Conservation (phyloP, 352 stramenopile genomes). For the Pseudoperonospora humuli region DNA sequence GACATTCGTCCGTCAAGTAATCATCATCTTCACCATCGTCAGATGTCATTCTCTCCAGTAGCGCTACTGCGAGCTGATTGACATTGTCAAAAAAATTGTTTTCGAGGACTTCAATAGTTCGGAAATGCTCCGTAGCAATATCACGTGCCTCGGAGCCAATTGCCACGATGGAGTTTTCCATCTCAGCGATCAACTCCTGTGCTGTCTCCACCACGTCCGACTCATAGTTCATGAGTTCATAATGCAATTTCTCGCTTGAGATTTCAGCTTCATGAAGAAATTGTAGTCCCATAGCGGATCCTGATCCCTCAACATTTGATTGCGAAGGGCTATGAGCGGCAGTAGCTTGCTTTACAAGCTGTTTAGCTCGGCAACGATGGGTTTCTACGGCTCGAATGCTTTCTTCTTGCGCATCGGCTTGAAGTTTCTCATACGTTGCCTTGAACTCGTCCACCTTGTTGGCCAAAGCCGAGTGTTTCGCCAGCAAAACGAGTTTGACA, state of each 20-base stretch:
- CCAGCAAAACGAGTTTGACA: constrained; percentile 70
- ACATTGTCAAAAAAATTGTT: constrained; percentile 88
- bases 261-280: constrained; percentile 77
- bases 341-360: constrained; percentile 51
- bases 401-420: too few species aligned
- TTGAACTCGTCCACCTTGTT: constrained; percentile 57
- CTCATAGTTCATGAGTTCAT: constrained; percentile 84
- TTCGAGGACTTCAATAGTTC: constrained; percentile 84
- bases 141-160: constrained; percentile 56
- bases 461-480: constrained; percentile 49
- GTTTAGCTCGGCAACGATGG: constrained; percentile 73
- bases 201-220: constrained; percentile 75
- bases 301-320: constrained; percentile 27
- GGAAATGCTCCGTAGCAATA: constrained; percentile 79
- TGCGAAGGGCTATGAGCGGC: constrained; percentile 7
- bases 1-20: constrained; percentile 71
- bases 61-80: constrained; percentile 71
- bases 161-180: constrained; percentile 59
- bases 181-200: constrained; percentile 50
- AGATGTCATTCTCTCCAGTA: constrained; percentile 76
- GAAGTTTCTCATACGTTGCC: constrained; percentile 54
- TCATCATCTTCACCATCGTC: constrained; percentile 78
- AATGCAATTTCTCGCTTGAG: constrained; percentile 80
- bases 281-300: constrained; percentile 41
- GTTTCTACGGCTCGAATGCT: constrained; percentile 77